Conservation (phyloP, 352 stramenopile species). For the Plasmopara halstedii region DNA sequence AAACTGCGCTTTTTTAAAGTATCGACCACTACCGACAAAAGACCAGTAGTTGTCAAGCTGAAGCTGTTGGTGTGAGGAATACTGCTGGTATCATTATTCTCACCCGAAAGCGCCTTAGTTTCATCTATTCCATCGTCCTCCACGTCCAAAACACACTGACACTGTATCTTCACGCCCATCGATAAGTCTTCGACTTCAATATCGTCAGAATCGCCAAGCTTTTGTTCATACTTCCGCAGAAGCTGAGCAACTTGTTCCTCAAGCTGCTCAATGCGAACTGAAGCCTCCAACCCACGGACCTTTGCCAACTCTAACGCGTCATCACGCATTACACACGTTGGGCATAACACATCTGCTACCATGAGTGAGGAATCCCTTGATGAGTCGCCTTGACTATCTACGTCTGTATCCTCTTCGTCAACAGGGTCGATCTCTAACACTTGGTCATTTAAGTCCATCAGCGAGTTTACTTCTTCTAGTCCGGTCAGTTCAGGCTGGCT, state of each 20-base stretch:
- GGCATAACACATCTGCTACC: slow-evolving; percentile 12
- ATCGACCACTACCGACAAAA: slow-evolving; percentile 18
- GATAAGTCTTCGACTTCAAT: background rate
- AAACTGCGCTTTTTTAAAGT: slow-evolving; percentile 23
- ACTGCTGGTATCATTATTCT: slow-evolving; percentile 3
- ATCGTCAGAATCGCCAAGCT: slow-evolving; percentile 1
- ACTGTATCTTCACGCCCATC: slow-evolving; percentile 3
- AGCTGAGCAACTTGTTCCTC: slow-evolving; percentile 16
- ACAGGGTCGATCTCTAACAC: slow-evolving; percentile 19
- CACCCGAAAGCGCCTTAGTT: slow-evolving; percentile 11
- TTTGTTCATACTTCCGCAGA: slow-evolving; percentile 7
- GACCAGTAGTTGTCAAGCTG: slow-evolving; percentile 18
- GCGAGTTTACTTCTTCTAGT: slow-evolving; percentile 22
- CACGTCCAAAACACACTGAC: slow-evolving; percentile 16
- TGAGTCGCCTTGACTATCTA: slow-evolving; percentile 17
- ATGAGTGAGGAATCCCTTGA: slow-evolving; percentile 14
- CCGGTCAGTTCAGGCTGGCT: slow-evolving; percentile 24
- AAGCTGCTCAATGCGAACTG: slow-evolving; percentile 30
- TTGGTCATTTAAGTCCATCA: slow-evolving; percentile 13
- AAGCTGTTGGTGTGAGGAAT: slow-evolving; percentile 11
- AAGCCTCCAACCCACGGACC: slow-evolving; percentile 19
- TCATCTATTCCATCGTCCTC: slow-evolving; percentile 19
- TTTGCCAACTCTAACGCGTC: slow-evolving; percentile 25
- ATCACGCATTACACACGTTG: slow-evolving; percentile 26
- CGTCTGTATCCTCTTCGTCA: slow-evolving; percentile 18